These are phyloP conservation scores for Saccharomyces hybrid DNA, from an alignment of 1,139 yeast species.

Conservation along the genomic window DNA sequence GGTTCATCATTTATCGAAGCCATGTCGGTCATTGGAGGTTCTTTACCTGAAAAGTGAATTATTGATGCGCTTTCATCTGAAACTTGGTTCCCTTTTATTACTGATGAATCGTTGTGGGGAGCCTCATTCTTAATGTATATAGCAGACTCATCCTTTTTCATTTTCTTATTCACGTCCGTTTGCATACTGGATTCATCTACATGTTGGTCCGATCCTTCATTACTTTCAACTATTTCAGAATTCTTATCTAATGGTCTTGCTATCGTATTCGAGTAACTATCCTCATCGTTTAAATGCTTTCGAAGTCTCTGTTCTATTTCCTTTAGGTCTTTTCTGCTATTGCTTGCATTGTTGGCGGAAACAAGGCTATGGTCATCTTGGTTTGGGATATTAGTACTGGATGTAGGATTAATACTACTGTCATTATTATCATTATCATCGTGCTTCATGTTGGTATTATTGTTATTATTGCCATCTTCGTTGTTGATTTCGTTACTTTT, in stretches of 20 bases:
- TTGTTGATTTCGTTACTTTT: not conserved
- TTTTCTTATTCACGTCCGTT: not conserved
- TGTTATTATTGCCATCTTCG: not conserved
- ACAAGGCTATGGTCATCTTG: constrained; percentile 9
- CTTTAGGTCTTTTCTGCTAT: constrained; percentile 7
- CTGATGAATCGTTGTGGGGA: not conserved
- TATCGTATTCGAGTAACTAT: constrained; percentile 3
- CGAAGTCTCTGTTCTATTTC: constrained; percentile 7
- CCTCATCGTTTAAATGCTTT: constrained; percentile 2
- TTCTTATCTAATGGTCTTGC: not conserved
- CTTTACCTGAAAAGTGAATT: not conserved
- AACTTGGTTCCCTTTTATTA: not conserved
- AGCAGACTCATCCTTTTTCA: not conserved
- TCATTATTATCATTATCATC: constrained; percentile 2
- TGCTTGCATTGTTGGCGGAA: not conserved
- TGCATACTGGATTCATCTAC: not conserved
- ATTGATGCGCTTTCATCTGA: not conserved
- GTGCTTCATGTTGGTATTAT: not conserved
- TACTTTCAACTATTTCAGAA: not conserved
- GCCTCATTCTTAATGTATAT: constrained; percentile 1
- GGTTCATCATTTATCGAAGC: constrained; percentile 37
- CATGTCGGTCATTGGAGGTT: constrained; percentile 2
- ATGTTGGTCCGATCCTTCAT: not conserved
- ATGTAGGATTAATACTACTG: constrained; percentile 5
- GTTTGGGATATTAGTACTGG: constrained; percentile 4